Percentiles rank a stretch among this genome's conserved stretches.
Conservation (phyloP, 2,329 filamentous ascomycete genomes). For the Phyllosticta capitalensis region DNA sequence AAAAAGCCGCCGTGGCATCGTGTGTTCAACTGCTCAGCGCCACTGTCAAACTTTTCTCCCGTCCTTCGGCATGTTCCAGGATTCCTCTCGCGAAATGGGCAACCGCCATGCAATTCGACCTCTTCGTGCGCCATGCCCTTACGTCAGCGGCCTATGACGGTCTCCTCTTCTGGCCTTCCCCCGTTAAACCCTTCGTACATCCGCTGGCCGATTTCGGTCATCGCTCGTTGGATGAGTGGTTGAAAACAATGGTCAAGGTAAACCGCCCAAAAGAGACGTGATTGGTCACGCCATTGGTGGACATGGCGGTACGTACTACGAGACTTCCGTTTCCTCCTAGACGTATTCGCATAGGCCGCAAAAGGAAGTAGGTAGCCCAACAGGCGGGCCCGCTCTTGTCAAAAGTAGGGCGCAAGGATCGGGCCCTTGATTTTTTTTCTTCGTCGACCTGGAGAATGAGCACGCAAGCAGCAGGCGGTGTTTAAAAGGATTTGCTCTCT, state of each 20-base stretch:
- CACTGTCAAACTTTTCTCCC: not conserved
- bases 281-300: not conserved
- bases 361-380: not conserved
- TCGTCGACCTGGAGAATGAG: constrained; percentile 1
- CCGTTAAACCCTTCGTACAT: not conserved
- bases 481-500: not conserved
- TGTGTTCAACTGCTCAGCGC: not conserved
- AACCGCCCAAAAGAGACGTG: not conserved
- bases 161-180: not conserved
- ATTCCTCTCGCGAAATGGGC: not conserved
- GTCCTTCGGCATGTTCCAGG: not conserved
- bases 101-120: not conserved
- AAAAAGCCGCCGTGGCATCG: not conserved
- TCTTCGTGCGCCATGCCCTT: not conserved
- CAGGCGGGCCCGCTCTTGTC: constrained; percentile 6
- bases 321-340: not conserved
- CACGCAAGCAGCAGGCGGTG: not conserved
- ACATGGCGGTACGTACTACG: not conserved
- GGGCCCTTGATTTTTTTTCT: not conserved
- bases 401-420: constrained; percentile 1
- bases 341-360: not conserved
- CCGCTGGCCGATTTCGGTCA: not conserved
- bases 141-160: not conserved
- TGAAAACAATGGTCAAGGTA: not conserved
- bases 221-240: not conserved